Conservation (phyloP, 805 yeast species). For the Scheffersomyces amazonensis region DNA sequence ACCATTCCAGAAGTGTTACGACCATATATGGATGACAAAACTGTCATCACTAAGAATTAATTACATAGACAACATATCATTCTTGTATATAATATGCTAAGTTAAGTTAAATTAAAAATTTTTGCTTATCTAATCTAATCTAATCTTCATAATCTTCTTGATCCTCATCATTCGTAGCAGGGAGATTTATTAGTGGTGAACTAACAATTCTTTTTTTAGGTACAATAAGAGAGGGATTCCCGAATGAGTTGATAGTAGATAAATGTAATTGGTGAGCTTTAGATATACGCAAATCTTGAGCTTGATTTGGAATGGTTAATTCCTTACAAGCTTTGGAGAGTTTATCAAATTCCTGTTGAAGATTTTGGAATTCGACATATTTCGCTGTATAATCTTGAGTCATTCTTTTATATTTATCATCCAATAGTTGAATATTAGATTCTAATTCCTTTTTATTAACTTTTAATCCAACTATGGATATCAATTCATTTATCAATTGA, state of each 20-base stretch:
- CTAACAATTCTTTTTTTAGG: constrained; percentile 24
- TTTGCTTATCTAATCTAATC: neutral
- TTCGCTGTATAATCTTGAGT: constrained; percentile 20
- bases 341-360: constrained; percentile 18
- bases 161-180: constrained; percentile 1
- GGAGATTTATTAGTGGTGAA: constrained; percentile 15
- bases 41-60: constrained; percentile 17
- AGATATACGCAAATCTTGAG: constrained; percentile 3
- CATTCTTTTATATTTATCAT: constrained; percentile 18
- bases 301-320: neutral
- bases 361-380: constrained; percentile 15
- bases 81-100: constrained; percentile 1
- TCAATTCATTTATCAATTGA: neutral
- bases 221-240: constrained; percentile 1
- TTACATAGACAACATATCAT: neutral
- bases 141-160: constrained; percentile 6
- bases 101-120: neutral
- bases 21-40: constrained; percentile 69
- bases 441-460: neutral
- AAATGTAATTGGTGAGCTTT: constrained; percentile 23
- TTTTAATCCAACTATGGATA: neutral
- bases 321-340: constrained; percentile 12
- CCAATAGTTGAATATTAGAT: constrained; percentile 7
- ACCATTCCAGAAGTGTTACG: constrained; percentile 66
- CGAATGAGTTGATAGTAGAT: constrained; percentile 13